A percentile compares a stretch with the other conserved stretches of the same genome.
phyloP scores from a whole-genome alignment of 2,329 filamentous ascomycete species.

The Rutstroemia sp. region DNA sequence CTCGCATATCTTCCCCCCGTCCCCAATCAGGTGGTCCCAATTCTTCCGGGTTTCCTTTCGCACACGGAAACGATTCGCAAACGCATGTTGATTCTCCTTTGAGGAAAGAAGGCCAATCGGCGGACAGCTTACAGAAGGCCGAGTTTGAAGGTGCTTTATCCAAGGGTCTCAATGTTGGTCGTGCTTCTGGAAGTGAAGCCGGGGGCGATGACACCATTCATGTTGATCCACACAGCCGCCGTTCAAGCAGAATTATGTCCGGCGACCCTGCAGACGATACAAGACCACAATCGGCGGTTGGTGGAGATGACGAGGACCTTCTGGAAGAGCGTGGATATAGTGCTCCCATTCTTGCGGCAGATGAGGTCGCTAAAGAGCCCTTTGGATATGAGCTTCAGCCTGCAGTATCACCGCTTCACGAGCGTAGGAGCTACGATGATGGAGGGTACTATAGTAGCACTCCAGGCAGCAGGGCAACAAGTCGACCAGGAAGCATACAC shows the following conservation, averaged over 20 bases:
- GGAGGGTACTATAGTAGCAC: slow-evolving; percentile 43
- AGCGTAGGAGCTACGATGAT: slow-evolving; percentile 53
- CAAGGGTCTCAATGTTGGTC: slow-evolving; percentile 30
- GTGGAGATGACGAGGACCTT: slow-evolving; percentile 38
- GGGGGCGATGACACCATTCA: slow-evolving; percentile 63
- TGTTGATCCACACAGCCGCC: slow-evolving; percentile 58
- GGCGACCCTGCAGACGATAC: slow-evolving; percentile 39
- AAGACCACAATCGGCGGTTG: slow-evolving; percentile 36
- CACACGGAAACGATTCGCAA: slow-evolving; percentile 37
- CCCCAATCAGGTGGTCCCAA: slow-evolving; percentile 34
- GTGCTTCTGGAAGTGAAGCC: slow-evolving; percentile 37
- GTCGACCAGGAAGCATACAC: slow-evolving; percentile 55
- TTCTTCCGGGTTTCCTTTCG: slow-evolving; percentile 28
- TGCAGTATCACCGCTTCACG: slow-evolving; percentile 69
- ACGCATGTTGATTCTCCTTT: slow-evolving; percentile 32
- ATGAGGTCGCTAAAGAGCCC: slow-evolving; percentile 73
- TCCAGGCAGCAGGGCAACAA: slow-evolving; percentile 43
- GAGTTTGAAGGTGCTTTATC: slow-evolving; percentile 32
- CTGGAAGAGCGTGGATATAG: slow-evolving; percentile 55
- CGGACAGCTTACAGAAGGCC: slow-evolving; percentile 16
- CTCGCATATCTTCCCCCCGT: slow-evolving; percentile 64
- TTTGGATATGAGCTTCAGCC: slow-evolving; percentile 64
- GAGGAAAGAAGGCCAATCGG: slow-evolving; percentile 41
- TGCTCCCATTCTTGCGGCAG: slow-evolving; percentile 79
- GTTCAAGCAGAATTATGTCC: slow-evolving; percentile 35